These are phyloP conservation scores for Verruconis gallopava DNA, from an alignment of 2,329 filamentous ascomycete genomes.

Conservation along the genomic window DNA sequence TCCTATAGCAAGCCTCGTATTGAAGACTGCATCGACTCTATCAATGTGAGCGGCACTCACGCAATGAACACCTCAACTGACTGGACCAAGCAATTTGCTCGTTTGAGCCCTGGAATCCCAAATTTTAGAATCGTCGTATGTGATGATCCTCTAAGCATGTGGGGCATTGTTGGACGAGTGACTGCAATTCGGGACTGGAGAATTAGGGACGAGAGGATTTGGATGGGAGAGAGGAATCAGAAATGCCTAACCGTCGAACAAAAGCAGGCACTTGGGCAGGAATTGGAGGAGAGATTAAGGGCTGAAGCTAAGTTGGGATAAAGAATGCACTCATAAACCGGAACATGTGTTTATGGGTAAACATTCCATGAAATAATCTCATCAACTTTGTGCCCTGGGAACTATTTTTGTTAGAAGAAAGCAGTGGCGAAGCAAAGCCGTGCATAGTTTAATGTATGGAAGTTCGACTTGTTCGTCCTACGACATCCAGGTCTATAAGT, in stretches of 20 bases:
- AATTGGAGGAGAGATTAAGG: slow-evolving; percentile 1
- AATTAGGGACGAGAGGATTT: not conserved
- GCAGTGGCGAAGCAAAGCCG: too few relatives aligned
- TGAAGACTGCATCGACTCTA: not conserved
- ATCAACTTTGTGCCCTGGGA: too few relatives aligned
- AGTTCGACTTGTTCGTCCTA: too few relatives aligned
- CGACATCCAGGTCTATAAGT: too few relatives aligned
- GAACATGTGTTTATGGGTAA: too few relatives aligned
- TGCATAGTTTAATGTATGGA: too few relatives aligned
- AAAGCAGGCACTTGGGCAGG: slow-evolving; percentile 3
- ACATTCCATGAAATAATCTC: slow-evolving; percentile 42
- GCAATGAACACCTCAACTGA: slow-evolving; percentile 1
- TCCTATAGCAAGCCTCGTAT: not conserved
- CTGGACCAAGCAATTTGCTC: not conserved
- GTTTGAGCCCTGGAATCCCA: not conserved
- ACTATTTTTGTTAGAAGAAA: too few relatives aligned
- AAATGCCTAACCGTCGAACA: slow-evolving; percentile 7
- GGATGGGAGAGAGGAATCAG: slow-evolving; percentile 3
- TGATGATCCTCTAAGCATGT: slow-evolving; percentile 6
- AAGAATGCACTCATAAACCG: not conserved
- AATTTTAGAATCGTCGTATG: slow-evolving; percentile 4
- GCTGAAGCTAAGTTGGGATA: not conserved
- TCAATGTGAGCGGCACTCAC: not conserved
- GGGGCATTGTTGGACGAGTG: slow-evolving; percentile 1
- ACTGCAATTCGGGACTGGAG: slow-evolving; percentile 1